Base-by-base conservation (phyloP, 2,329 filamentous ascomycete genomes). In the Ascochyta fabae region DNA sequence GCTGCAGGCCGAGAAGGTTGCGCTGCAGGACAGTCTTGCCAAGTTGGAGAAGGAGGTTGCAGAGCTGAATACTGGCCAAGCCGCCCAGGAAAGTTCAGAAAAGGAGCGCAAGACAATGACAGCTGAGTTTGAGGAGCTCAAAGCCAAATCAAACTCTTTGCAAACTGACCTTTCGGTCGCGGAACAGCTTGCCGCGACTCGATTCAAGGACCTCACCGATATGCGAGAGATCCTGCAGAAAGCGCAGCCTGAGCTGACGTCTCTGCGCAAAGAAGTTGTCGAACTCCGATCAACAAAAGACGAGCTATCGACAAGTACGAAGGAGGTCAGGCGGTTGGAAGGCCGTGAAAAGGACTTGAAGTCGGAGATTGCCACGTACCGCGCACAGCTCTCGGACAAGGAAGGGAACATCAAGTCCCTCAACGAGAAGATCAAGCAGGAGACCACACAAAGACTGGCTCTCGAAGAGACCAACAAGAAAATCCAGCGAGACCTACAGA, bases 191-290 rank as follows among this genome's bases (percentile, higher is more conserved):
- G 92, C 95, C 0, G 88, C 96, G 58, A 89, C 86, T 15, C 84
- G 95, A 27, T 98, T 92, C 80, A 96, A 92, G 74, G 93, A 98
- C 56, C 79, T 97, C 1, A 88, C 88, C 0, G 90, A 96, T 26
- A 79, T 96, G 41, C 85, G 88, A 19, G 90, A 94, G 58, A 81
- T 93, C 2, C 76, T 97, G 27, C 88, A 92, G 62, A 96, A 95
- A 72, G 85, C 90, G 0, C 93, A 97, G 69, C 90, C 92, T 0
- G 94, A 99, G 75, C 79, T 98, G 23, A 89, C 88, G 72, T 88
- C 80, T 40, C 81, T 98, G 19, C 86, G 91, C 7, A 86, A 88
- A 44, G 93, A 98, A 66, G 88, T 90, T 27, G 84, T 85, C 0
- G 84, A 88, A 36, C 81, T 98, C 31, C 93, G 92, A 74, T 81